Conservation (phyloP, 768 basidiomycete genomes). For the Boletellus ananiceps region DNA sequence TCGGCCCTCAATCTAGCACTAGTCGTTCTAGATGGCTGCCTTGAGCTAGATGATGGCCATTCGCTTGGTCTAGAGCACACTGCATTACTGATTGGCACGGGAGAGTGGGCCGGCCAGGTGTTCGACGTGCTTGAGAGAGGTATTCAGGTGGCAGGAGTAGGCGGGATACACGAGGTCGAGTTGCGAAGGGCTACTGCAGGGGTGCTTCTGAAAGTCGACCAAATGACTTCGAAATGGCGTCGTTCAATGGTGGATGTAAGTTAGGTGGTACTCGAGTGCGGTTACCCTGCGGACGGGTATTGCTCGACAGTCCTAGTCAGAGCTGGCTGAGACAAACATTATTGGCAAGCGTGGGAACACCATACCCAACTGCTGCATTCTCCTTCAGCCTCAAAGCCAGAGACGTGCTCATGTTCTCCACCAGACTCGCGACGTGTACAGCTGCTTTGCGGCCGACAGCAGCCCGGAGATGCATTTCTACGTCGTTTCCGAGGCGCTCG, state of each 20-base stretch:
- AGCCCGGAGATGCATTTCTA: conserved; percentile 31
- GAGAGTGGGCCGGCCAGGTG: conserved; percentile 77
- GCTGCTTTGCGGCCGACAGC: conserved; percentile 15
- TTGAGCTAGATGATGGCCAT: conserved; percentile 75
- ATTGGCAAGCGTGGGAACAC: conserved; percentile 12
- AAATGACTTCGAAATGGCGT: conserved; percentile 62
- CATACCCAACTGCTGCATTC: conserved; percentile 2
- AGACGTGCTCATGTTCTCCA: conserved; percentile 19
- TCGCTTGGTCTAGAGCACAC: conserved; percentile 74
- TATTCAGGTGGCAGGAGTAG: conserved; percentile 52
- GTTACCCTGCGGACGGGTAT: too few relatives aligned
- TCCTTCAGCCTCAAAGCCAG: too few relatives aligned
- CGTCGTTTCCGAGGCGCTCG: conserved; percentile 49
- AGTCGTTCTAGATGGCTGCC: conserved; percentile 66
- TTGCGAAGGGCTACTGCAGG: conserved; percentile 72
- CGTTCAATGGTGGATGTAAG: conserved; percentile 53
- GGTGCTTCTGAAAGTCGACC: conserved; percentile 76
- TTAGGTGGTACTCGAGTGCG: conserved; percentile 2
- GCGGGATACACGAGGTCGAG: conserved; percentile 59
- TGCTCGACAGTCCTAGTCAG: too few relatives aligned
- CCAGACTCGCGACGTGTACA: conserved; percentile 11
- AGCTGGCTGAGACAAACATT: too few relatives aligned
- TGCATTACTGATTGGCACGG: conserved; percentile 58
- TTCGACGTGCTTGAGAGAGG: conserved; percentile 66
- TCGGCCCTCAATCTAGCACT: conserved; percentile 75